A percentile compares a stretch with the other conserved stretches of the same genome.
Conservation (phyloP, 768 basidiomycete species). For the Phylloporus sp. region DNA sequence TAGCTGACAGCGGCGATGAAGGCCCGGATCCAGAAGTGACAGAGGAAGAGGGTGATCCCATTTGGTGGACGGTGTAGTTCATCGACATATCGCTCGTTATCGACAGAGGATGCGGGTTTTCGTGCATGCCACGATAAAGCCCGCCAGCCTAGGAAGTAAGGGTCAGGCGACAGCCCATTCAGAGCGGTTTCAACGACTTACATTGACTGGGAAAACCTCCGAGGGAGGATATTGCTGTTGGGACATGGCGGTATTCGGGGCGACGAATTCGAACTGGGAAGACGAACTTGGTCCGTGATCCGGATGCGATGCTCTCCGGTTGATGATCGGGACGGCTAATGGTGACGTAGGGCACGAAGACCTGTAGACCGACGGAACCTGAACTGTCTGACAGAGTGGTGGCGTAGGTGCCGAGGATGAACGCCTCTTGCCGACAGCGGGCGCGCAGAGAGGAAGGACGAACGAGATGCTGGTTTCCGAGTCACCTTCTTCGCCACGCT, state of each 20-base stretch:
- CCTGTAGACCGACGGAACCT: conserved; percentile 60
- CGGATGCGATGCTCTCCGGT: conserved; percentile 52
- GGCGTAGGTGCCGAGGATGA: conserved; percentile 62
- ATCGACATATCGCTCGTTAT: conserved; percentile 36
- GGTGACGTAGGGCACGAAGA: conserved; percentile 66
- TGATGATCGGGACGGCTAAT: conserved; percentile 52
- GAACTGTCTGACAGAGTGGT: conserved; percentile 63
- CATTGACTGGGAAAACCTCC: conserved; percentile 35
- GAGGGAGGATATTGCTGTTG: conserved; percentile 35
- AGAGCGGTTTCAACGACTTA: conserved; percentile 29
- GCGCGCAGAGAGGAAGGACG: conserved; percentile 37
- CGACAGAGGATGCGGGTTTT: conserved; percentile 41
- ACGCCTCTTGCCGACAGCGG: conserved; percentile 44
- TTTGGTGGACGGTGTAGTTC: conserved; percentile 40
- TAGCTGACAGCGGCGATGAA: conserved; percentile 45
- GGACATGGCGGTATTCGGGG: conserved; percentile 41
- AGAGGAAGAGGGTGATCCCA: conserved; percentile 51
- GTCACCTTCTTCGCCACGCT: conserved; percentile 41
- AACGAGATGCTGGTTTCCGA: conserved; percentile 52
- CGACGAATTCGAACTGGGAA: conserved; percentile 55
- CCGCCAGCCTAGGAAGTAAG: conserved; percentile 41
- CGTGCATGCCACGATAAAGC: conserved; percentile 49
- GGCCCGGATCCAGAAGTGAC: conserved; percentile 47
- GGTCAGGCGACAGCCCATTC: conserved; percentile 3
- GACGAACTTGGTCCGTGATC: conserved; percentile 41